phyloP scores from a whole-genome alignment of 768 basidiomycete genomes.

The Leccinum truebloodii region DNA sequence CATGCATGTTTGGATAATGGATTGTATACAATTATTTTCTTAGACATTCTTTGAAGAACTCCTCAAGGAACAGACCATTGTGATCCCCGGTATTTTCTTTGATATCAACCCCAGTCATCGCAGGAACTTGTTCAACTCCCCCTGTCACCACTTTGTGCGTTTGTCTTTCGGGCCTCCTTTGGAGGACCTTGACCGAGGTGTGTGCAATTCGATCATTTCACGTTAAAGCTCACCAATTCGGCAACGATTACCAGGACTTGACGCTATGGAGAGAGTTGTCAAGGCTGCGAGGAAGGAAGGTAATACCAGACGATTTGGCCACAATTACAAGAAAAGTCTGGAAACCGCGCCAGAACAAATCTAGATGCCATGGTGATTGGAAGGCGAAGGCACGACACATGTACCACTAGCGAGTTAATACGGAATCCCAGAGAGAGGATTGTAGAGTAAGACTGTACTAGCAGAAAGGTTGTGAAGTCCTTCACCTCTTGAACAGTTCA shows the following conservation, averaged over 20 bases:
- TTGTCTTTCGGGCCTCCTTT: slow-evolving; percentile 85
- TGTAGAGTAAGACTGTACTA: not conserved
- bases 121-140: slow-evolving; percentile 86
- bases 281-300: slow-evolving; percentile 66
- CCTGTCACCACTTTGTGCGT: slow-evolving; percentile 88
- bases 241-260: slow-evolving; percentile 52
- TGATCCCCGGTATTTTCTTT: slow-evolving; percentile 90
- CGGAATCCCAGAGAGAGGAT: not conserved
- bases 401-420: not conserved
- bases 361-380: slow-evolving; percentile 7
- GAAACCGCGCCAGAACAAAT: slow-evolving; percentile 36
- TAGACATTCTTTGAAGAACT: slow-evolving; percentile 94
- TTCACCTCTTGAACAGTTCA: slow-evolving; percentile 65
- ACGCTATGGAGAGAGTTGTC: slow-evolving; percentile 82
- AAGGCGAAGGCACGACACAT: not conserved
- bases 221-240: not conserved
- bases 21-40: slow-evolving; percentile 4
- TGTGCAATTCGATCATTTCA: slow-evolving; percentile 10
- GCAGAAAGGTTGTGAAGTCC: not conserved
- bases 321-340: slow-evolving; percentile 65
- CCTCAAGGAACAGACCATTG: slow-evolving; percentile 87
- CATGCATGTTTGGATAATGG: not conserved
- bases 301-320: slow-evolving; percentile 57
- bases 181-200: slow-evolving; percentile 76
- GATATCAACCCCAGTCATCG: slow-evolving; percentile 78